Evolutionary conservation across 441 rosid species (phyloP), one percentile per base, ranked within the genome.

Genomic region (Kokia cookei): DNA sequence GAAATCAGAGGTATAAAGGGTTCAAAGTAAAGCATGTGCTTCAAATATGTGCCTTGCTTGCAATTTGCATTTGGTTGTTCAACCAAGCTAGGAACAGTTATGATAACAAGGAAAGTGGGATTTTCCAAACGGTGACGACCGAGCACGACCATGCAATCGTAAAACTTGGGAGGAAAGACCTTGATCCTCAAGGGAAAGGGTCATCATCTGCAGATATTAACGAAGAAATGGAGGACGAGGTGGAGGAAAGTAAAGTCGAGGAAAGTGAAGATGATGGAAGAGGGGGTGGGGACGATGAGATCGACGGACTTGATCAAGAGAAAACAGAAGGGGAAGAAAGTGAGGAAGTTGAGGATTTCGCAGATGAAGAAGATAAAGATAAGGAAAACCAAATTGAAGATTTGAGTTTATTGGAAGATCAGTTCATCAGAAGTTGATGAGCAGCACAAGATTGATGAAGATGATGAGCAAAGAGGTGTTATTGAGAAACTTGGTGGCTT

Each of bases 291-390:
- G 90, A 84, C 75, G 84, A 84, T 43, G 86, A 84, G 54, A 81
- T 79, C 3, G 89, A 84, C 59, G 85, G 82, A 54, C 81, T 22
- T 69, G 86, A 81, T 60, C 82, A 65, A 69, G 89, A 80, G 69
- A 82, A 83, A 65, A 77, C 72, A 10, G 90, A 68, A 29, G 43
- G 83, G 26, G 90, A 87, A 51, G 89, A 86, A 55, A 12, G 82
- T 13, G 89, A 82, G 74, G 89, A 83, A 72, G 83, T 80, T 2
- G 93, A 90, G 78, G 92, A 90, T 81, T 83, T 84, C 71, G 86
- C 88, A 57, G 92, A 86, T 76, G 94, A 78, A 72, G 89, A 86
- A 37, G 90, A 88, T 22, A 77, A 74, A 73, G 86, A 79, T 8
- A 65, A 65, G 32, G 69, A 65, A 19, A 65, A 22, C 53, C 69